Conservation (phyloP, 257 asterid genomes). For the Ballota nigra region DNA sequence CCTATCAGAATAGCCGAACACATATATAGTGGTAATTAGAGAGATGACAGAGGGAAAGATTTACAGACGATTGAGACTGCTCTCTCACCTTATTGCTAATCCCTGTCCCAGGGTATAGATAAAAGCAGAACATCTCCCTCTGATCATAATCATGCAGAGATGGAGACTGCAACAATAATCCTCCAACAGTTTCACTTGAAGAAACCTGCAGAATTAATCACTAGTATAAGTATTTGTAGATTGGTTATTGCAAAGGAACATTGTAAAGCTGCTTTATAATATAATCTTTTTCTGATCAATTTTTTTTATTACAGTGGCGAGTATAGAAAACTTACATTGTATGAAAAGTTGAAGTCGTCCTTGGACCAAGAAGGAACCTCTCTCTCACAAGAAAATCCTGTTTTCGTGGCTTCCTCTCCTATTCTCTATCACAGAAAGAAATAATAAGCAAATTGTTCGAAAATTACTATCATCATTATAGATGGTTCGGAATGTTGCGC, state of each 20-base stretch:
- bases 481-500: no score
- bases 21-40: neutral
- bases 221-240: no score
- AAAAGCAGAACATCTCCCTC: slow-evolving; percentile 79
- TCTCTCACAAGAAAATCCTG: slow-evolving; percentile 52
- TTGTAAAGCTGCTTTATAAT: no score
- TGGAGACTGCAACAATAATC: slow-evolving; percentile 67
- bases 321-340: slow-evolving; percentile 42
- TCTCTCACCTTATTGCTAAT: slow-evolving; percentile 48
- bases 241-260: no score
- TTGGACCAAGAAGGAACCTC: slow-evolving; percentile 63
- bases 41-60: neutral
- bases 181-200: slow-evolving; percentile 54
- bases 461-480: neutral
- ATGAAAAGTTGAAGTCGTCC: slow-evolving; percentile 59
- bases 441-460: neutral
- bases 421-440: slow-evolving; percentile 42
- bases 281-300: no score
- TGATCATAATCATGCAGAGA: slow-evolving; percentile 66
- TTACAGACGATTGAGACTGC: neutral
- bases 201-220: slow-evolving; percentile 53
- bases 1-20: slow-evolving; percentile 31
- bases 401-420: slow-evolving; percentile 40
- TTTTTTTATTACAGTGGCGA: no score
- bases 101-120: slow-evolving; percentile 74